phyloP scores from a whole-genome alignment of 176 grass and related monocot species.

The Oryza longistaminata region DNA sequence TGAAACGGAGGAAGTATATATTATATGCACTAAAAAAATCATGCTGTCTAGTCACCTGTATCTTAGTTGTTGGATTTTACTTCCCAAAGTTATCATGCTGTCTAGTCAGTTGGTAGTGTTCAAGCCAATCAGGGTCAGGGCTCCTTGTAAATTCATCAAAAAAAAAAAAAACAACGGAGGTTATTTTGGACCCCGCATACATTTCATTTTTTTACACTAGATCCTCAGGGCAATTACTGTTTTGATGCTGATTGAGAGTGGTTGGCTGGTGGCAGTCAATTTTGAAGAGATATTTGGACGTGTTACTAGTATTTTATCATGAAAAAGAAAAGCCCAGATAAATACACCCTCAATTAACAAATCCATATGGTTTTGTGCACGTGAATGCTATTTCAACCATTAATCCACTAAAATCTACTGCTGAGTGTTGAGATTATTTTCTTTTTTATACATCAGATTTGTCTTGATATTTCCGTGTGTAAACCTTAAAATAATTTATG shows the following conservation, averaged over 20 bases:
- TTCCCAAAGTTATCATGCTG: neutral
- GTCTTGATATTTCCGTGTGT: constrained; percentile 18
- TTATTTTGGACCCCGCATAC: constrained; percentile 4
- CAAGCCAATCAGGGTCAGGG: neutral
- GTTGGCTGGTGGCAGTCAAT: neutral
- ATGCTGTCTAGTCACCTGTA: constrained; percentile 6
- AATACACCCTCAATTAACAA: neutral
- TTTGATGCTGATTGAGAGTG: neutral
- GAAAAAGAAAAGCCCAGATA: constrained; percentile 5
- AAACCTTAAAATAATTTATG: constrained; percentile 28
- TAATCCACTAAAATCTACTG: neutral
- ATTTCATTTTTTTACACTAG: neutral
- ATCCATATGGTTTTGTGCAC: neutral
- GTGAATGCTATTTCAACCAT: constrained; percentile 14
- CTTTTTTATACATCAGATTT: constrained; percentile 1
- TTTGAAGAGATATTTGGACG: neutral
- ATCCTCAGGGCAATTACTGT: neutral
- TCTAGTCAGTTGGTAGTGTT: neutral
- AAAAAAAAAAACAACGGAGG: neutral
- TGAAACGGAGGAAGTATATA: neutral
- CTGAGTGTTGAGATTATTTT: neutral
- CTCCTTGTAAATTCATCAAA: neutral
- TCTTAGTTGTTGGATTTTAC: constrained; percentile 9
- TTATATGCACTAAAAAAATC: neutral
- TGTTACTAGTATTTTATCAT: neutral